Evolutionary conservation across 306 rosid species (phyloP), one percentile per base, ranked within the genome.

Genomic region (Acacia acuminata): DNA sequence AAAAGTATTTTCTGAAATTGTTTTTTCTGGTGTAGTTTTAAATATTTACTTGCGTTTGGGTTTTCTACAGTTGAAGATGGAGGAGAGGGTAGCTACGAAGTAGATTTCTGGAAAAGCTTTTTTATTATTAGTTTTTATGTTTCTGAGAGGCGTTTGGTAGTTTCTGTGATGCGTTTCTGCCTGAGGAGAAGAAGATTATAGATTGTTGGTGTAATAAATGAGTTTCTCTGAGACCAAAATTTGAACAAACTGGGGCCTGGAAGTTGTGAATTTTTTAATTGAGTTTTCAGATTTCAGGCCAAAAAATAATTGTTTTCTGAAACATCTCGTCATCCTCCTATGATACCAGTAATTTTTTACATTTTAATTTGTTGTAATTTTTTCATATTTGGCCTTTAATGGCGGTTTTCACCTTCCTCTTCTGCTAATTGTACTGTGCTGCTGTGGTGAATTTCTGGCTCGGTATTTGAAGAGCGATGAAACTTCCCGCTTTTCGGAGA

Each of bases 11-110:
- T 56, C 30, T 25, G 38, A 4, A 30, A 63, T 12, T 53, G 17
- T 61, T 81, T 77, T 77, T 83, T 74, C 45, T 50, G 69, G 60
- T 43, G 36, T 43, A 34, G 79, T 77, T 17, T 82, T 73, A 58
- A 53, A 30, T 77, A 80, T 77, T 34, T n/a, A 17, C 42, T 55
- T 58, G 64, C 17, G 78, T 80, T 82, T 42, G 77, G 55, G 77
- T 87, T 78, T 89, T 86, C 25, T 83, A 84, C 79, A 75, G 79
- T 85, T 45, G 25, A 20, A 79, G 68, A 80, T 82, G 45, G 48
- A 16, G 32, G 63, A 77, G 56, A 80, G 69, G 86, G 84, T 78
- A 56, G 82, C 64, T 56, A 1, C 77, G 82, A 69, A 75, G 84
- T 75, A 61, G 88, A 78, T 82, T 84, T 77, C 45, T 81, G 76